Conservation (phyloP, 306 rosid genomes). For the Myrica gale region DNA sequence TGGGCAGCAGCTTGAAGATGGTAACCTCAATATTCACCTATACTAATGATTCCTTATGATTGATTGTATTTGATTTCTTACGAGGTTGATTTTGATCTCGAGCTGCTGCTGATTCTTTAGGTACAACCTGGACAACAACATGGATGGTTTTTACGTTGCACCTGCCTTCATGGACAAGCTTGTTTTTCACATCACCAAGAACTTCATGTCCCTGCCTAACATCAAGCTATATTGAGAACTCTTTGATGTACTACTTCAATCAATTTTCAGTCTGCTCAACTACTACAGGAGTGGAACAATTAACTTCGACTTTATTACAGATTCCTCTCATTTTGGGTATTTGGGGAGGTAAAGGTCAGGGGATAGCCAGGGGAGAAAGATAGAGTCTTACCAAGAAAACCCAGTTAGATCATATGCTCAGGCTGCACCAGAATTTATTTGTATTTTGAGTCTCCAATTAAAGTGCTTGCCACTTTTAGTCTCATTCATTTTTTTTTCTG, state of each 20-base stretch:
- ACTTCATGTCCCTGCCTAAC: constrained; percentile 84
- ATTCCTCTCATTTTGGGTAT: constrained; percentile 92
- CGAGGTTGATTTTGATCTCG: constrained; percentile 11
- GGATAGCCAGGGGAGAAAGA: too few species aligned
- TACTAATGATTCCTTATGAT: not conserved
- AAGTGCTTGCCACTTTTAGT: not conserved
- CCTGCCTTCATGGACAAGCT: constrained; percentile 99
- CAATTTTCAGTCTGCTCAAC: not conserved
- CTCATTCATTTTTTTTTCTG: constrained; percentile 6
- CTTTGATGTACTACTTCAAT: not conserved
- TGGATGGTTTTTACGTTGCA: constrained; percentile 85
- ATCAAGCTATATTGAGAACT: constrained; percentile 55
- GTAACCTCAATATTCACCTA: constrained; percentile 41
- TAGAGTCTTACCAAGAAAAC: too few species aligned
- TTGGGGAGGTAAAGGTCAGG: constrained; percentile 99
- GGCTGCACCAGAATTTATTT: too few species aligned
- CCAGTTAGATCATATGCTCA: too few species aligned
- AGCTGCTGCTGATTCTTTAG: constrained; percentile 34
- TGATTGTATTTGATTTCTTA: constrained; percentile 6
- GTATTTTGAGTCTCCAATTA: too few species aligned
- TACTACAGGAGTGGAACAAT: not conserved
- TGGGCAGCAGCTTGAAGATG: constrained; percentile 84
- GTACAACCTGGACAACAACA: constrained; percentile 68
- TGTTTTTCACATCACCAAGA: constrained; percentile 93
- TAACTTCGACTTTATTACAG: constrained; percentile 34